These are phyloP conservation scores for Tylopilus sp. DNA, from an alignment of 768 basidiomycete species.

Conservation along the genomic window DNA sequence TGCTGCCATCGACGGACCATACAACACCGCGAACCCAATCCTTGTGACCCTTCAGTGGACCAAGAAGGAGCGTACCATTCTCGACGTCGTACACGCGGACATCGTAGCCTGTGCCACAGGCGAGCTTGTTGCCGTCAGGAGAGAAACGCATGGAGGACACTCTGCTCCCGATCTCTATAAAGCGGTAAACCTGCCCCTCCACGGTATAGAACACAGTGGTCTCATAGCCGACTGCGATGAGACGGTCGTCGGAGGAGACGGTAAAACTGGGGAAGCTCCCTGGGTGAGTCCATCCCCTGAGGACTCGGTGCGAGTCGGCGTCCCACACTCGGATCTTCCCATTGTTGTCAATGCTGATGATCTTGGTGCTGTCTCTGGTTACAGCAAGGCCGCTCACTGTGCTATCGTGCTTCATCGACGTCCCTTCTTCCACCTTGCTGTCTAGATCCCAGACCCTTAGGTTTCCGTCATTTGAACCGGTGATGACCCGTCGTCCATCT, in stretches of 20 bases:
- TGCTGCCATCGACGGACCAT: constrained; percentile 15
- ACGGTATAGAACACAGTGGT: background rate
- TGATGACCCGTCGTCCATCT: background rate
- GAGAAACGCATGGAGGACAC: background rate
- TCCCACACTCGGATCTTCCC: background rate
- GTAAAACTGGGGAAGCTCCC: background rate
- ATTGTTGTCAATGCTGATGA: background rate
- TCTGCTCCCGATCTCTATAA: background rate
- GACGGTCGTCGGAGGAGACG: background rate
- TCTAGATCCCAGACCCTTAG: background rate
- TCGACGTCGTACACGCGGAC: constrained; percentile 3
- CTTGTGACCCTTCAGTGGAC: background rate
- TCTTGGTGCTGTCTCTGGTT: background rate
- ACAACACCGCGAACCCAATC: background rate
- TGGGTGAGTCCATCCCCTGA: background rate
- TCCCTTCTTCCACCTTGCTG: background rate
- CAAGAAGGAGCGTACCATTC: background rate
- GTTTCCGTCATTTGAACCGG: background rate
- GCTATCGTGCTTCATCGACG: background rate
- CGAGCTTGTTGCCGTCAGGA: constrained; percentile 1
- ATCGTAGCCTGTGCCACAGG: background rate
- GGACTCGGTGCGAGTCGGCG: background rate
- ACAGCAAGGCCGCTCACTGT: background rate
- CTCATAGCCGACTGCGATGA: background rate
- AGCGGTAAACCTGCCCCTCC: background rate